Base-by-base conservation (phyloP, 2,329 filamentous ascomycete species). In the Diaporthe australafricana region DNA sequence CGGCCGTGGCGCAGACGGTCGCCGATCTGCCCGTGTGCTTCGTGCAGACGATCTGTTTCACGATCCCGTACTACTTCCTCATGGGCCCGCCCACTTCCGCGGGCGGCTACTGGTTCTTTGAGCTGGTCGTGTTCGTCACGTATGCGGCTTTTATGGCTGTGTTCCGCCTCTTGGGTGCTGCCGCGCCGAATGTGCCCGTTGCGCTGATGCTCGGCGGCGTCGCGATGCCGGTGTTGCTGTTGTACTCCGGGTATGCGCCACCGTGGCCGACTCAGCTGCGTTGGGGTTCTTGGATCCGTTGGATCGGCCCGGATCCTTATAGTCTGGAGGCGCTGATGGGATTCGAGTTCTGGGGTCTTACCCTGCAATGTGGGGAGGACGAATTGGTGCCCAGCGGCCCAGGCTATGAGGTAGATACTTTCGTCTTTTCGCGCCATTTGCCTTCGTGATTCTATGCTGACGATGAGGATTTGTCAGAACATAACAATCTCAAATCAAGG, bases 261-360 rank as follows among this genome's bases (percentile, higher is more conserved):
- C 55, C 55, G n/a, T 60, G 55, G 55, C 55, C 90, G 87, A 77
- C 92, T 92, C 79, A 84, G 90, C 45, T 89, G 89, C 0, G 87
- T 90, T 45, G 91, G 92, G 75, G 85, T 84, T 60, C 55, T 27
- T 60, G 65, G 75, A 80, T 42, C 2, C 83, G 80, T 30, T 53
- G 35, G 20, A 91, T 89, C 0, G 89, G 91, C 8, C 55, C 55
- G 8, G 38, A 20, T n/a, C 55, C 55, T 17, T 60, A 60, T 20
- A 14, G 35, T 27, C 22, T 60, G 35, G 55, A 60, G 35, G 35
- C 35, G 2, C 3, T 60, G 35, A 42, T 60, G 55, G 55, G 55
- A 1, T 60, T 60, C 16, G 22, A 27, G 22, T 60, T 60, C 22
- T 38, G 14, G 55, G 55, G 22, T 3, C 22, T 60, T 12, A 60